phyloP scores from a whole-genome alignment of 2,329 filamentous ascomycete genomes.

The Monascus ruber region DNA sequence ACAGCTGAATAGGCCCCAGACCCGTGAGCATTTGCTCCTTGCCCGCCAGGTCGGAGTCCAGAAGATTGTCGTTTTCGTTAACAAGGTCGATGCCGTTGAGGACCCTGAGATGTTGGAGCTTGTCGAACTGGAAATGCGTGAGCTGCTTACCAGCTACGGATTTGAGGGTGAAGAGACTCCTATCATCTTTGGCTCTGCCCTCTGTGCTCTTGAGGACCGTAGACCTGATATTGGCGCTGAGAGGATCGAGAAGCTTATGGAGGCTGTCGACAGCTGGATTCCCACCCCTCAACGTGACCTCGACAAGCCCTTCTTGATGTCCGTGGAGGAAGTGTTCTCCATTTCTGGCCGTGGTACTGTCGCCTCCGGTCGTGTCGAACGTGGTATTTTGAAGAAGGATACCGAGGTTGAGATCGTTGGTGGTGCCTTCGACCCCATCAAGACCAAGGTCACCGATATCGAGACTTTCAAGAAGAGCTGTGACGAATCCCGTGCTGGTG shows the following conservation, averaged over 20 bases:
- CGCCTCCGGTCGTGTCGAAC: constrained; percentile 92
- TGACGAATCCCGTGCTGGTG: constrained; percentile 88
- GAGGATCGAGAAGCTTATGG: constrained; percentile 86
- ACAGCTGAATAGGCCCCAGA: constrained; percentile 61
- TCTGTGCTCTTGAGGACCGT: constrained; percentile 83
- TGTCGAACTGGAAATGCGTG: constrained; percentile 99
- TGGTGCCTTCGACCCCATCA: constrained; percentile 69
- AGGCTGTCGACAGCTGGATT: constrained; percentile 89
- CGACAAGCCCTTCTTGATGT: constrained; percentile 99
- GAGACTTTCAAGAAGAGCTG: constrained; percentile 99
- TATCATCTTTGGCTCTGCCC: constrained; percentile 91
- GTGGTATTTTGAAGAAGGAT: constrained; percentile 86
- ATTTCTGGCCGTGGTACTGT: constrained; percentile 92
- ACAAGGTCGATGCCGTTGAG: constrained; percentile 96
- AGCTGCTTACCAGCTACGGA: constrained; percentile 81
- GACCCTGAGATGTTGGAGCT: constrained; percentile 99
- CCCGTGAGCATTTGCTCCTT: constrained; percentile 92
- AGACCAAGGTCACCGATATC: constrained; percentile 99
- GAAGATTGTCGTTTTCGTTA: constrained; percentile 97
- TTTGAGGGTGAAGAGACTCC: constrained; percentile 98
- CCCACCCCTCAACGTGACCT: constrained; percentile 86
- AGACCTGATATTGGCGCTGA: constrained; percentile 72
- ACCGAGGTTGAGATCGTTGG: constrained; percentile 89
- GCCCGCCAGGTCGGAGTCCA: constrained; percentile 97
- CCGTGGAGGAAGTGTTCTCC: constrained; percentile 85